Evolutionary conservation across 140 eudicot species (phyloP), one percentile per base, ranked within the genome.

Genomic region (Flaveria floridana): DNA sequence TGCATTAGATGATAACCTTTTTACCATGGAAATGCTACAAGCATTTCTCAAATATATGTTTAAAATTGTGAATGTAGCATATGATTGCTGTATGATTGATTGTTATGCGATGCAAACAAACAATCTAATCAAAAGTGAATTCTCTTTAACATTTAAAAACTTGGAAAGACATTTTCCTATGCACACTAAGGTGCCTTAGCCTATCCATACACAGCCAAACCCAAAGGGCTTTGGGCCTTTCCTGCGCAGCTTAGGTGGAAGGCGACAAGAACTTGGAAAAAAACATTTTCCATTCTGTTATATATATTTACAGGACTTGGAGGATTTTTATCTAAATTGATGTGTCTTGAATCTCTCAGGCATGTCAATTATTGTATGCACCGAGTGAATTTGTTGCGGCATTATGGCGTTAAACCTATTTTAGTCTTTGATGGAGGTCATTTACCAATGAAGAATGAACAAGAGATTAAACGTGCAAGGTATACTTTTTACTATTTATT

Each of bases 321-420:
- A 44, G 18, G 1, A 20, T 42, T 21, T 68, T 11, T 11, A 4
- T 70, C 23, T 65, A 58, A 74, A 28, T 44, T 28, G 56, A 2
- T 7, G 8, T 72, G 14, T 68, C 53, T 16, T 73, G 63, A 63
- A 3, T 48, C 3, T 80, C 20, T 6, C 62, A 94, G 99, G 95
- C 97, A 94, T 79, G 88, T 94, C 41, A 83, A 87, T 81, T 94
- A 94, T 74, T 94, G 99, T 78, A 90, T 94, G 99, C 99, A 94
- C 76, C 82, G 99, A 79, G 99, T 94, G 79, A 90, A 94, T 76
- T 76, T 94, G 87, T 68, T 94, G 81, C 85, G 96, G 50, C 97
- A 94, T 88, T 81, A 88, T 81, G 97, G 97, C 20, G 79, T 94
- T 12, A 90, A 79, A 71, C 99, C 99, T 48, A 81, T 94, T 84